Evolutionary conservation across 1,284 basidiomycete species (phyloP).

Genomic region (Schizophyllum commune): DNA sequence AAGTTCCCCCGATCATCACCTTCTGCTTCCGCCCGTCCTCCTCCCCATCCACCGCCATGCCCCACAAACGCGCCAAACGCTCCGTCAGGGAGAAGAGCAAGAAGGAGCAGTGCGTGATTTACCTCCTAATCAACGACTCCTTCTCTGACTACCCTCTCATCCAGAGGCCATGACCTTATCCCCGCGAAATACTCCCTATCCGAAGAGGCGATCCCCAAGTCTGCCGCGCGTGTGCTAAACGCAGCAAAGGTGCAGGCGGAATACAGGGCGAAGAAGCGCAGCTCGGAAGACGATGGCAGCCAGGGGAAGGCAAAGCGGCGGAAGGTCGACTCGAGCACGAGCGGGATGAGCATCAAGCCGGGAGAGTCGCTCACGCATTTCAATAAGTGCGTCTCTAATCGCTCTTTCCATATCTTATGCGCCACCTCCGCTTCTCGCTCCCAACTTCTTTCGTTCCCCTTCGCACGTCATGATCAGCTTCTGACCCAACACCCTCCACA

Average conservation of each 20-base stretch:
- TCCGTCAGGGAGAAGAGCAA: slow-evolving; percentile 34
- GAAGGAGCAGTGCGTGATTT: slow-evolving; percentile 28
- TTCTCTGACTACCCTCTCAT: background rate
- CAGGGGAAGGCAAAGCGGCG: slow-evolving; percentile 17
- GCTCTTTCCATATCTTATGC: too few species aligned
- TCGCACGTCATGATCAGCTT: too few species aligned
- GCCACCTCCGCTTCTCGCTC: too few species aligned
- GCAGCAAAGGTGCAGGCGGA: slow-evolving; percentile 49
- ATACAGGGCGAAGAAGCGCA: slow-evolving; percentile 31
- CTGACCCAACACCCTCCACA: slow-evolving; percentile 23
- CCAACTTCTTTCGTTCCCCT: too few species aligned
- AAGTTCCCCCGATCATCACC: too few species aligned
- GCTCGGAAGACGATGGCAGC: slow-evolving; percentile 15
- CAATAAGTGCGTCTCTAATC: slow-evolving; percentile 53
- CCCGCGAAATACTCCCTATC: slow-evolving; percentile 33
- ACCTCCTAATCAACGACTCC: background rate
- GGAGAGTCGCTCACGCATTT: slow-evolving; percentile 70
- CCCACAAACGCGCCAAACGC: slow-evolving; percentile 56
- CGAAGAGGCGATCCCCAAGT: slow-evolving; percentile 61
- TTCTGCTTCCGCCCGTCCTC: too few species aligned
- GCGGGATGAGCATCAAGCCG: slow-evolving; percentile 41
- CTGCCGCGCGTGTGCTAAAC: slow-evolving; percentile 53
- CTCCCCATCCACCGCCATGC: slow-evolving; percentile 30
- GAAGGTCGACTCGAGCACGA: slow-evolving; percentile 13
- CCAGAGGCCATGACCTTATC: slow-evolving; percentile 42